Conservation (phyloP, 2,329 filamentous ascomycete genomes). For the Cryphonectria japonica region DNA sequence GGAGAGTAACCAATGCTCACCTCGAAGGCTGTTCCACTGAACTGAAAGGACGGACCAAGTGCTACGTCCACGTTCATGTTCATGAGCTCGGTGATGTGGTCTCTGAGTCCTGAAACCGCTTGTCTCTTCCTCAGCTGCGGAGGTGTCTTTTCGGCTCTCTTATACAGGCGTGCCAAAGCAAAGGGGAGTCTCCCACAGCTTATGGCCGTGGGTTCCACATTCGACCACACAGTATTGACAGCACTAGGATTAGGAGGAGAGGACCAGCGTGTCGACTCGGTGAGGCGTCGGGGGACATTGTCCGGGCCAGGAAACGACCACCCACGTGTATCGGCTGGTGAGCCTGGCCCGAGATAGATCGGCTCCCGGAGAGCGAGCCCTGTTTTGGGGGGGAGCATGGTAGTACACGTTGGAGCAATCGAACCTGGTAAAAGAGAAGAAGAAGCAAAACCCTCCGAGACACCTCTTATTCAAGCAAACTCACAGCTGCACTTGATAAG, state of each 20-base stretch:
- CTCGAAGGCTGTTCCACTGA: neutral
- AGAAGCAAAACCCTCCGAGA: neutral
- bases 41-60: neutral
- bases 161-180: slow-evolving; percentile 12
- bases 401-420: neutral
- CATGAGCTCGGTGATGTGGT: neutral
- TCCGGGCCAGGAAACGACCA: neutral
- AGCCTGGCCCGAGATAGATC: neutral
- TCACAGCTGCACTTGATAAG: neutral
- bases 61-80: neutral
- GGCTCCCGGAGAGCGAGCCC: neutral
- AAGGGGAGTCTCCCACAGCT: slow-evolving; percentile 11
- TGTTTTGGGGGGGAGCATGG: neutral
- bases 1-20: neutral
- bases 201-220: neutral
- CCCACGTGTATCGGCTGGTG: neutral
- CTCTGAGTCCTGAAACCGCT: slow-evolving; percentile 1
- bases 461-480: neutral
- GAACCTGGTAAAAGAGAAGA: no score
- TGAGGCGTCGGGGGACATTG: neutral
- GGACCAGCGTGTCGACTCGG: neutral
- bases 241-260: neutral
- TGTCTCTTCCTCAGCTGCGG: slow-evolving; percentile 15
- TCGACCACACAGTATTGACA: neutral
- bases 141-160: neutral